Evolutionary conservation across 2,329 filamentous ascomycete species (phyloP).

Genomic region (Curvularia lunata): DNA sequence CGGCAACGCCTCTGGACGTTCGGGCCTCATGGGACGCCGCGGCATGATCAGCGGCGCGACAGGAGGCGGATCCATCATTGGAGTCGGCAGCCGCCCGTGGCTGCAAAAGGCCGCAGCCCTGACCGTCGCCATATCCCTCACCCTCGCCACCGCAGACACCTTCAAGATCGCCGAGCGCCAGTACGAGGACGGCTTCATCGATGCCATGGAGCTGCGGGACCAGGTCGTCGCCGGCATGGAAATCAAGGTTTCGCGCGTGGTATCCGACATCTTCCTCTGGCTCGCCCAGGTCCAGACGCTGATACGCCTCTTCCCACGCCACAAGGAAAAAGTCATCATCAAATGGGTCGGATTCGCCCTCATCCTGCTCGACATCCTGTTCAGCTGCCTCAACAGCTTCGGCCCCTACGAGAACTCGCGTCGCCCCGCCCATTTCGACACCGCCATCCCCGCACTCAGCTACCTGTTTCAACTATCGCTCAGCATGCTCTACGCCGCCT

Average conservation of each 20-base stretch:
- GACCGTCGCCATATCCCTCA: constrained; percentile 78
- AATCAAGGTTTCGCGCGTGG: constrained; percentile 86
- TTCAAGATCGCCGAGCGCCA: constrained; percentile 83
- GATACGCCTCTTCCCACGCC: constrained; percentile 92
- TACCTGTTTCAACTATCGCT: constrained; percentile 90
- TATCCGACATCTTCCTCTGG: constrained; percentile 97
- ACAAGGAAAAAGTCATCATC: constrained; percentile 97
- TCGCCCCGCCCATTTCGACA: constrained; percentile 77
- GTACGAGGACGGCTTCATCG: constrained; percentile 79
- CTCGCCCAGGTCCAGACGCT: constrained; percentile 96
- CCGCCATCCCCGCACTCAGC: constrained; percentile 87
- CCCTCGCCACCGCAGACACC: constrained; percentile 90
- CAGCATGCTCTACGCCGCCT: constrained; percentile 86
- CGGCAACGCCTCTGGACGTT: constrained; percentile 68
- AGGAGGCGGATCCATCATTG: constrained; percentile 69
- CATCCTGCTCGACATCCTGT: constrained; percentile 87
- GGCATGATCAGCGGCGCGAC: constrained; percentile 83
- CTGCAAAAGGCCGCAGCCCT: constrained; percentile 75
- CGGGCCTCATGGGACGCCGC: constrained; percentile 78
- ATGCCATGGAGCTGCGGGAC: constrained; percentile 75
- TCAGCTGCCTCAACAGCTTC: constrained; percentile 91
- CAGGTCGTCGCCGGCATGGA: constrained; percentile 84
- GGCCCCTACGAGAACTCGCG: constrained; percentile 60
- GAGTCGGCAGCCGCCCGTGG: constrained; percentile 90
- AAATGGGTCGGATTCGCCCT: constrained; percentile 98